A percentile compares a stretch with the other conserved stretches of the same genome.
Evolutionary conservation across 2,329 filamentous ascomycete genomes (phyloP).

Genomic region (Venturia nashicola): DNA sequence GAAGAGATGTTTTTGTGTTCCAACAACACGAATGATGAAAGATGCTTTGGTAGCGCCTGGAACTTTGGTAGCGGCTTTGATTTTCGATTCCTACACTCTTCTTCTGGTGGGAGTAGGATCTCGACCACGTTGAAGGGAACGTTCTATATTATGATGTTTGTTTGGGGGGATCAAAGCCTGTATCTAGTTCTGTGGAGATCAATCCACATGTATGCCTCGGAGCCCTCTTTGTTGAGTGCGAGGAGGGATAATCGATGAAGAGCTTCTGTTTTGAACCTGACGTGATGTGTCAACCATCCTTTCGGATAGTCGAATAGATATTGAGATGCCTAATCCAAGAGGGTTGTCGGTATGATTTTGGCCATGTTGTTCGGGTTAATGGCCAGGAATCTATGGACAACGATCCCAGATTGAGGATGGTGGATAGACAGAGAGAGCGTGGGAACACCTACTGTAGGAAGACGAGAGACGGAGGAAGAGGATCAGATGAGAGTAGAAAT

Average conservation of each 20-base stretch:
- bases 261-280: background rate
- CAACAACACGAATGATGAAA: background rate
- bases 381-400: background rate
- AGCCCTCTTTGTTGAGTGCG: background rate
- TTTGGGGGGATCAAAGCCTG: background rate
- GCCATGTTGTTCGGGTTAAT: background rate
- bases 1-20: background rate
- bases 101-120: background rate
- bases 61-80: background rate
- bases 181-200: background rate
- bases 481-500: background rate
- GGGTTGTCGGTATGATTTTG: background rate
- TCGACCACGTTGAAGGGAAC: background rate
- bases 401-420: background rate
- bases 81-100: background rate
- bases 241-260: background rate
- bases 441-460: too few relatives aligned
- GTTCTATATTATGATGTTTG: background rate
- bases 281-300: background rate
- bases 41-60: background rate
- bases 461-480: too few relatives aligned
- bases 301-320: too few relatives aligned
- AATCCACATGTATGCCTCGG: background rate
- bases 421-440: too few relatives aligned
- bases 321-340: background rate